Percentiles rank a stretch among this genome's conserved stretches.
Conservation (phyloP, 78 protist species). For the Cavenderia fasciculata region DNA sequence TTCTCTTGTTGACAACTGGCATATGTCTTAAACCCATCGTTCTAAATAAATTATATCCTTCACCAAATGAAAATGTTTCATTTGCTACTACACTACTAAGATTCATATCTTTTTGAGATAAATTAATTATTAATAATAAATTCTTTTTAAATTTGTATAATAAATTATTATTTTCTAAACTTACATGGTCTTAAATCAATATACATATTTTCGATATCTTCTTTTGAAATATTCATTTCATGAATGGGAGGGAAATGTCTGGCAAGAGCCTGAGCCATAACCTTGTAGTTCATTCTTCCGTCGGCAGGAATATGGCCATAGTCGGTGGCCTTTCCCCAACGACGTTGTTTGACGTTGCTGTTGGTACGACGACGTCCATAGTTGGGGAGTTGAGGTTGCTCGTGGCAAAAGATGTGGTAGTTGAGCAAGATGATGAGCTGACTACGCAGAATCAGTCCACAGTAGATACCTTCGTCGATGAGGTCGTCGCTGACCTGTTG, state of each 20-base stretch:
- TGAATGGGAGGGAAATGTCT: constrained; percentile 80
- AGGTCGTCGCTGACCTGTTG: not conserved
- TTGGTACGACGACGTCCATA: constrained; percentile 16
- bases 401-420: constrained; percentile 49
- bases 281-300: constrained; percentile 43
- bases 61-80: constrained; percentile 62
- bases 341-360: constrained; percentile 1
- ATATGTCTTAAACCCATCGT: constrained; percentile 92
- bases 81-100: constrained; percentile 58
- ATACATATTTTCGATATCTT: constrained; percentile 41
- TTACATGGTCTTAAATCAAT: constrained; percentile 76
- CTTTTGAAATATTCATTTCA: constrained; percentile 49
- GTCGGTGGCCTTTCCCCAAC: constrained; percentile 60
- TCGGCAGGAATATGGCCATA: constrained; percentile 62
- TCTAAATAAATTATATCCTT: constrained; percentile 83
- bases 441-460: constrained; percentile 50
- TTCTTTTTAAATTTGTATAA: too few species aligned
- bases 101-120: constrained; percentile 28
- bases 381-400: constrained; percentile 46
- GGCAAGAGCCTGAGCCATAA: constrained; percentile 54
- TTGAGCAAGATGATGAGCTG: constrained; percentile 33
- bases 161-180: too few species aligned
- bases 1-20: constrained; percentile 72
- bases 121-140: not conserved
- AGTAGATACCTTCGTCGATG: constrained; percentile 47